A percentile compares a stretch with the other conserved stretches of the same genome.
phyloP scores from a whole-genome alignment of 2,329 filamentous ascomycete genomes.

The Coleophoma crateriformis region DNA sequence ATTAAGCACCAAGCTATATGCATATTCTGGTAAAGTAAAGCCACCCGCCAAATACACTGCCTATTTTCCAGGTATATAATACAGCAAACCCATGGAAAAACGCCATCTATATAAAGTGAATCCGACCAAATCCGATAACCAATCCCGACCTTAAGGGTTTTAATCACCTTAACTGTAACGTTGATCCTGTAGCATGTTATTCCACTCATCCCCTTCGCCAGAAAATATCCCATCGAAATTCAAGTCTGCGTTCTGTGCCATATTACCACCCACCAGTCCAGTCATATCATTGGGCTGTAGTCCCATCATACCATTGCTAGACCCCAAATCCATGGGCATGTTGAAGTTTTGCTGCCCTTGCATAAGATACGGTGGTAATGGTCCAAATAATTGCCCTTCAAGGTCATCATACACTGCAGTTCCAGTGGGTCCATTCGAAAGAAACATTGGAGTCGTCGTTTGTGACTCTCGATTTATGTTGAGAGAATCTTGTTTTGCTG shows the following conservation, averaged over 20 bases:
- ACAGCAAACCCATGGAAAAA: not conserved
- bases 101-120: not conserved
- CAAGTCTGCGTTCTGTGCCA: slow-evolving; percentile 14
- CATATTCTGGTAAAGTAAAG: no score
- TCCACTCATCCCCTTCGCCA: slow-evolving; percentile 19
- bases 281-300: slow-evolving; percentile 12
- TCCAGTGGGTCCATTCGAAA: slow-evolving; percentile 17
- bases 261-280: slow-evolving; percentile 9
- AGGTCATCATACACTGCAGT: slow-evolving; percentile 47
- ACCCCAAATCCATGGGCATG: slow-evolving; percentile 7
- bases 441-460: slow-evolving; percentile 16
- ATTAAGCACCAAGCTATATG: no score
- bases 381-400: slow-evolving; percentile 67
- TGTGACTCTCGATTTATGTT: slow-evolving; percentile 4
- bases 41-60: no score
- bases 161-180: slow-evolving; percentile 6
- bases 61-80: no score
- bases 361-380: slow-evolving; percentile 62
- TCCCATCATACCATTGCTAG: slow-evolving; percentile 8
- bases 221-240: slow-evolving; percentile 21
- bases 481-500: slow-evolving; percentile 23
- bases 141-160: not conserved
- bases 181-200: slow-evolving; percentile 14
- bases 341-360: slow-evolving; percentile 20
- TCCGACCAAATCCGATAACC: not conserved